Conservation (phyloP, 2,329 filamentous ascomycete genomes). For the Ophiosphaerella herpotricha region DNA sequence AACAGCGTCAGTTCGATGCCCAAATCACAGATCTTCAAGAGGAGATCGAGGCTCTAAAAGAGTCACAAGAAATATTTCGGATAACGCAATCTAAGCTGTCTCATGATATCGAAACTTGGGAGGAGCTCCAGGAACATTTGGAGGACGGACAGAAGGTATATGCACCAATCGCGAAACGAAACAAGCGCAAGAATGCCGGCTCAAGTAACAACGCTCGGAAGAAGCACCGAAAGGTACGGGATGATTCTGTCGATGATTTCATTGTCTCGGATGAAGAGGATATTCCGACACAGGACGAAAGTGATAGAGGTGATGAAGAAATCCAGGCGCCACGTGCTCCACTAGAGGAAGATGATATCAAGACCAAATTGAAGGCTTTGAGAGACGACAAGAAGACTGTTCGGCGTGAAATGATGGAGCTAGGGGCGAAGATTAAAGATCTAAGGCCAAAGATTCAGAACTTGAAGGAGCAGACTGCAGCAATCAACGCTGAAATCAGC, state of each 20-base stretch:
- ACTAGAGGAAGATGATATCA: constrained; percentile 49
- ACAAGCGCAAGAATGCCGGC: constrained; percentile 50
- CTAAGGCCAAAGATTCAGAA: constrained; percentile 32
- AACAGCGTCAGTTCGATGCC: constrained; percentile 18
- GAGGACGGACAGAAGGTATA: constrained; percentile 51
- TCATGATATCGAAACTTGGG: constrained; percentile 54
- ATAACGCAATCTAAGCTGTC: constrained; percentile 44
- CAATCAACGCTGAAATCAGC: constrained; percentile 43
- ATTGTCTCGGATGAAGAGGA: constrained; percentile 23
- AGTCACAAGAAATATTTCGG: constrained; percentile 42
- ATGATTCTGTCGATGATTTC: constrained; percentile 24
- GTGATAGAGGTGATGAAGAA: constrained; percentile 27
- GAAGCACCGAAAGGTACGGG: constrained; percentile 10
- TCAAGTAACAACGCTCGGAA: constrained; percentile 20
- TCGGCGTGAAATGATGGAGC: constrained; percentile 32
- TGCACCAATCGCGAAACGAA: constrained; percentile 32
- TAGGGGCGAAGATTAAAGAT: constrained; percentile 39
- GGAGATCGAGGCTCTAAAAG: constrained; percentile 33
- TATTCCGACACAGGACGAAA: constrained; percentile 27
- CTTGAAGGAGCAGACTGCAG: constrained; percentile 33
- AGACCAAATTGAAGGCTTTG: constrained; percentile 51
- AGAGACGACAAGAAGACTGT: constrained; percentile 51
- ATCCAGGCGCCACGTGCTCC: constrained; percentile 33
- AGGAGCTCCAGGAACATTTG: constrained; percentile 45
- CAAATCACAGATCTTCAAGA: constrained; percentile 21